Evolutionary conservation across 371 early-diverging fungal species (phyloP), one percentile per base, ranked within the genome.

Genomic region (Sporodiniella umbellata): DNA sequence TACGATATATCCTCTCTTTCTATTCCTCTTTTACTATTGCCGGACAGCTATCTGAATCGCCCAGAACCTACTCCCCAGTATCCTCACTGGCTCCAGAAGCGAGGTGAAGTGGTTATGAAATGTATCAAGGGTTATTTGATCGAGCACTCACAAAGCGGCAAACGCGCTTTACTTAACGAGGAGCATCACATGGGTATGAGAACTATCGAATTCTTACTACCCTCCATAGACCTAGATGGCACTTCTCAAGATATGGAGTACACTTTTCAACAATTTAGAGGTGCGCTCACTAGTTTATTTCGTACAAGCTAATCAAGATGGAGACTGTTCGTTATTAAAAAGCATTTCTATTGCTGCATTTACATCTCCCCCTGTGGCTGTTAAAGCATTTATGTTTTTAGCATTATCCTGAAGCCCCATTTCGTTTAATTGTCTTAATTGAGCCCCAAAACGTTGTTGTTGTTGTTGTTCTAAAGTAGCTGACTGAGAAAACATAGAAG

Each of bases 1-100:
- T 86, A 76, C 51, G 87, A 88, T 44, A 83, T 91, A 19, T 68
- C 79, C 6, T 71, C 78, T 31, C 52, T 91, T 0, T 83, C 85
- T 0, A 57, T 88, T 3, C 89, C 92, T 0, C 56, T 88, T 15
- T 50, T 89, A 17, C 53, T 89, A 51, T 62, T 88, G 25, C 87
- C 89, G 2, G 64, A 75, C n/a, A 46, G 60, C n/a, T 71, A 68
- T 39, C 69, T 83, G 19, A 58, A 56, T 6, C 64, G 69, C 19
- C 60, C 73, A 5, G 68, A 70, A 22, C 52, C 53, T 7, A 56
- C 45, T 26, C 49, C 53, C 6, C 14, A 73, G 19, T 50, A 58
- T 25, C 51, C 48, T 3, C 24, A 39, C 0, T 66, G 75, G 66
- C 45, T 85, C 3, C 59, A 61, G 40, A 72, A 75, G 46, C 77